phyloP scores from a whole-genome alignment of 1,284 basidiomycete species.

The Schizopora paradoxa region DNA sequence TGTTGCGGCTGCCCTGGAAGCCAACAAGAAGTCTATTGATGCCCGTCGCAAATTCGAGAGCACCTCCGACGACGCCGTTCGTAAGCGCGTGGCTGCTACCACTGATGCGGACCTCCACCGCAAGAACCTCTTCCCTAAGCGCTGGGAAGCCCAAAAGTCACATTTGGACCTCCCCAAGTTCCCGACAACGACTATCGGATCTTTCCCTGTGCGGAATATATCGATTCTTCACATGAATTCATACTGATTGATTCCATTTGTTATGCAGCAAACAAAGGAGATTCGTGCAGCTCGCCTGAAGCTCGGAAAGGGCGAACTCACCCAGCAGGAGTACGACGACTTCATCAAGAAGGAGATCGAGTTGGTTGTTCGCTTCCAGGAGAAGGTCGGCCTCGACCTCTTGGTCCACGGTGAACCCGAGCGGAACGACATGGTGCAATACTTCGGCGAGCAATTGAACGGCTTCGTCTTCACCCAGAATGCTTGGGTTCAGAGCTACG shows the following conservation, averaged over 20 bases:
- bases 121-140: conserved; percentile 85
- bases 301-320: conserved; percentile 90
- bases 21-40: conserved; percentile 88
- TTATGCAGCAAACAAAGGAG: conserved; percentile 89
- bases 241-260: conserved; percentile 10
- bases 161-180: conserved; percentile 92
- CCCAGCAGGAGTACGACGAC: conserved; percentile 86
- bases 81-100: conserved; percentile 92
- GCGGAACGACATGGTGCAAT: conserved; percentile 99
- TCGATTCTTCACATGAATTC: conserved; percentile 8
- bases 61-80: conserved; percentile 92
- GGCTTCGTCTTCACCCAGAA: conserved; percentile 99
- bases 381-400: conserved; percentile 93
- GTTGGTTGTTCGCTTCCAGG: conserved; percentile 93
- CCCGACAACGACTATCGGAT: conserved; percentile 98
- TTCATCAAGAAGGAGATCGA: conserved; percentile 99
- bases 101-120: conserved; percentile 86
- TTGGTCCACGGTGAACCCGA: conserved; percentile 99
- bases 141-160: conserved; percentile 87
- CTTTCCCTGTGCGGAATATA: conserved; percentile 74
- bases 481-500: conserved; percentile 99
- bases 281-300: conserved; percentile 95
- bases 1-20: conserved; percentile 70
- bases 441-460: conserved; percentile 96
- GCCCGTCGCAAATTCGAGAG: conserved; percentile 96